Evolutionary conservation across 1,284 basidiomycete genomes (phyloP), one percentile per base, ranked within the genome.

Genomic region (Termitomyces sp.): DNA sequence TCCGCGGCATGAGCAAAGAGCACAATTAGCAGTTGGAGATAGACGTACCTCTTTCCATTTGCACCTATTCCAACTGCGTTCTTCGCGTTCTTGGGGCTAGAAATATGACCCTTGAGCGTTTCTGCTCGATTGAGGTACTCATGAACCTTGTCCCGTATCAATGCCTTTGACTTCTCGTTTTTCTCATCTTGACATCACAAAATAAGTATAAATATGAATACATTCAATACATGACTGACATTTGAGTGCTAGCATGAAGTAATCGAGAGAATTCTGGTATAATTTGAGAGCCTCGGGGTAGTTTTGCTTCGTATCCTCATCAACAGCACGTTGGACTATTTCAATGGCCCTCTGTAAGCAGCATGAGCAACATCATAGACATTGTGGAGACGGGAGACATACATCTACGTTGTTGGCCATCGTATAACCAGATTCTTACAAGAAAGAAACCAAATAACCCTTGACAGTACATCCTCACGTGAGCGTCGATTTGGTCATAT

Each of bases 91-190:
- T 92, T 93, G 72, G 54, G 39, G 30, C 49, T 73, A 15, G 54
- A 42, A 47, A 95, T 76, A 68, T 95, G 90, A 60, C 88, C 83
- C 73, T 98, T 98, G 61, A 99, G 78, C 60, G 85, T 91, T 70
- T 99, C 96, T 1, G 96, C 96, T 17, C 96, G 86, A 56, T 83
- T 82, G 41, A 99, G 83, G 71, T 99, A 99, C 68, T 99, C 95
- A 51, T 80, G 84, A 64, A 97, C 88, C 80, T 98, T 99, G 52
- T 80, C 77, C 52, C 89, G 85, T 68, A 99, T 97, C 62, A 98
- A 76, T 47, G 81, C 71, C 69, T 94, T 96, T 50, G 94, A 87
- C 71, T 91, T 93, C 57, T 94, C 92, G 70, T 98, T 98, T 83
- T 93, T 96, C 78, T 98, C 94, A 70, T 95, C 93, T 96, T 69